phyloP scores from a whole-genome alignment of 2,329 filamentous ascomycete genomes.

The Pseudocercospora eumusae region DNA sequence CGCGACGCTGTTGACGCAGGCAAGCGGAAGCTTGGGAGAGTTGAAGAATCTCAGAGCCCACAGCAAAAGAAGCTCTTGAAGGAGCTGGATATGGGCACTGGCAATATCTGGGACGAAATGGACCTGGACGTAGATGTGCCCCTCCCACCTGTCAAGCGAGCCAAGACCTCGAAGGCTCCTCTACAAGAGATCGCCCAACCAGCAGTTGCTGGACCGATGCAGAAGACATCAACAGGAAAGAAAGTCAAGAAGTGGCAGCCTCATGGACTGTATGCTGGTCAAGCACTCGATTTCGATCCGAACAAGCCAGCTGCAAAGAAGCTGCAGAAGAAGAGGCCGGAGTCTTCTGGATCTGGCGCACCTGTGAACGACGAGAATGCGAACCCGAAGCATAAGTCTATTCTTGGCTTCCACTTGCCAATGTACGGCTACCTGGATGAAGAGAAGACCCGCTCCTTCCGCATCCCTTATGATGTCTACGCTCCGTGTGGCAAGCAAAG shows the following conservation, averaged over 20 bases:
- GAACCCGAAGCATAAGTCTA: constrained; percentile 61
- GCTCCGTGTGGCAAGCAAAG: constrained; percentile 78
- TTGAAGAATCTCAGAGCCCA: constrained; percentile 28
- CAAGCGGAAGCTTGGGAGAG: constrained; percentile 39
- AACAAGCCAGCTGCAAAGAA: constrained; percentile 45
- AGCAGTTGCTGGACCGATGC: constrained; percentile 29
- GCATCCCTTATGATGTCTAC: constrained; percentile 86
- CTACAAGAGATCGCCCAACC: constrained; percentile 30
- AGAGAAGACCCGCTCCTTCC: constrained; percentile 68
- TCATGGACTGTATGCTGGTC: constrained; percentile 85
- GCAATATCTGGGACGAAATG: constrained; percentile 38
- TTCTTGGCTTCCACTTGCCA: constrained; percentile 36
- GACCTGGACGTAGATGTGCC: constrained; percentile 34
- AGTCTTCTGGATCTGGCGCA: constrained; percentile 24
- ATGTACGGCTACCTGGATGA: constrained; percentile 55
- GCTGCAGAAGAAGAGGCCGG: constrained; percentile 46
- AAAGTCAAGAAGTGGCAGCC: constrained; percentile 73
- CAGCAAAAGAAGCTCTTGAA: constrained; percentile 34
- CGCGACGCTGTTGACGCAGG: constrained; percentile 43
- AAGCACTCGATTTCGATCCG: constrained; percentile 56
- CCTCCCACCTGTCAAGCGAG: constrained; percentile 32
- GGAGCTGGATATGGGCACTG: constrained; percentile 38
- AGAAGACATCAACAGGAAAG: constrained; percentile 40
- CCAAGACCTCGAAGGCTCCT: constrained; percentile 28
- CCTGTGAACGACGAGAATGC: constrained; percentile 39